A percentile compares a stretch with the other conserved stretches of the same genome.
These are phyloP conservation scores for Besnoitia besnoiti DNA, from an alignment of 169 alveolate species.

Conservation along the genomic window DNA sequence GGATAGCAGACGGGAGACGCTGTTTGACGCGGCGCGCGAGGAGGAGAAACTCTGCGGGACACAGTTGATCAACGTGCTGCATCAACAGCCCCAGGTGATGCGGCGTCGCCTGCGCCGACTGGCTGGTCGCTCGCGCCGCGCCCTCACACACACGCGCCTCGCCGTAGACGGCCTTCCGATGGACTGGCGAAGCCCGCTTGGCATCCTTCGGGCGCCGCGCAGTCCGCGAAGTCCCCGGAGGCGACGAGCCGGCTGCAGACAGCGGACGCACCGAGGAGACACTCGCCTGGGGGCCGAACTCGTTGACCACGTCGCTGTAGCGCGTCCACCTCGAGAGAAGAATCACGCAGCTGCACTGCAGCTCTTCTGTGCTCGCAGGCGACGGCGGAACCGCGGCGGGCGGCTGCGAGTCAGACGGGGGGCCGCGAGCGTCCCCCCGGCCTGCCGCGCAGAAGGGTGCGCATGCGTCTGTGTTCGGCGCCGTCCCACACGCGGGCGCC, in stretches of 20 bases:
- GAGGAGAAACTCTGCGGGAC: conserved; percentile 55
- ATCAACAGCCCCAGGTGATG: conserved; percentile 33
- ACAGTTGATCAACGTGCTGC: conserved; percentile 27
- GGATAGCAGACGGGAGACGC: conserved; percentile 26
- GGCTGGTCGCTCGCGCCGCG: too few species aligned
- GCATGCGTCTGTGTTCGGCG: too few species aligned
- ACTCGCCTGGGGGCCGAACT: neutral
- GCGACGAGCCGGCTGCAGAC: neutral
- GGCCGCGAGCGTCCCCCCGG: neutral
- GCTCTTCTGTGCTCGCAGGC: neutral
- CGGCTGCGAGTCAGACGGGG: neutral
- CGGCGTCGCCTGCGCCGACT: neutral
- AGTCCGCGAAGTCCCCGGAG: neutral
- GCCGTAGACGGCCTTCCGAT: too few species aligned
- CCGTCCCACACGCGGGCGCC: neutral
- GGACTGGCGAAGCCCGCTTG: neutral
- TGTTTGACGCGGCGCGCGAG: conserved; percentile 40
- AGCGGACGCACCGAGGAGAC: neutral
- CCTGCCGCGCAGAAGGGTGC: neutral
- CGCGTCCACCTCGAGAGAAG: conserved; percentile 10
- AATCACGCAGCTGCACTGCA: conserved; percentile 20
- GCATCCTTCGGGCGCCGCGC: neutral
- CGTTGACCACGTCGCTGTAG: neutral
- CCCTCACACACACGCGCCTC: too few species aligned
- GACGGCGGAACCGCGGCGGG: neutral